Percentiles rank a stretch among this genome's conserved stretches.
These are phyloP conservation scores for Cryphonectria nitschkei DNA, from an alignment of 2,329 filamentous ascomycete genomes.

Conservation along the genomic window DNA sequence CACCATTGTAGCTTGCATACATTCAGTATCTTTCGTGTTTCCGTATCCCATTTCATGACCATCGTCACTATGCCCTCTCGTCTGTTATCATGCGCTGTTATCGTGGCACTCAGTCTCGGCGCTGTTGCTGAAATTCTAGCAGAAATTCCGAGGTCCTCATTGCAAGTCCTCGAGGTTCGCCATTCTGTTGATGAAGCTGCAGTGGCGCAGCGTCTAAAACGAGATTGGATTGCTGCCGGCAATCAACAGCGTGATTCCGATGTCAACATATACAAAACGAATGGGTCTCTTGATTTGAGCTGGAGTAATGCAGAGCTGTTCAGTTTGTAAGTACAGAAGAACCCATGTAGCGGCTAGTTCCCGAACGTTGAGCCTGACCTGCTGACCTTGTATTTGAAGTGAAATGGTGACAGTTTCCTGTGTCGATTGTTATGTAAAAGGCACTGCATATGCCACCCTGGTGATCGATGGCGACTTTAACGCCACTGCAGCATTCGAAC, in stretches of 20 bases:
- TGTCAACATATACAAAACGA: conserved; percentile 34
- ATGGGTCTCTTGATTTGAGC: conserved; percentile 42
- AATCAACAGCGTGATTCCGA: conserved; percentile 31
- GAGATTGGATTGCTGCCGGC: conserved; percentile 31
- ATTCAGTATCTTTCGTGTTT: background rate
- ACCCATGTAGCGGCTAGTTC: conserved; percentile 1
- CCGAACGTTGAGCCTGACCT: background rate
- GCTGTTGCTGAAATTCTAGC: background rate
- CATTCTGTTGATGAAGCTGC: conserved; percentile 20
- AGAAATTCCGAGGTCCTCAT: conserved; percentile 1
- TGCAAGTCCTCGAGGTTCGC: conserved; percentile 32
- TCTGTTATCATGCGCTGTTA: background rate
- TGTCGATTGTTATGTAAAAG: conserved; percentile 55
- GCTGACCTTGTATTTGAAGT: conserved; percentile 8
- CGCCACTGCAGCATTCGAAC: conserved; percentile 37
- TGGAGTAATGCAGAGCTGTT: conserved; percentile 46
- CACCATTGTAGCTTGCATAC: background rate
- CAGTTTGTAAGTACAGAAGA: conserved; percentile 34
- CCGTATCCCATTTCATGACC: background rate
- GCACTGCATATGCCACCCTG: conserved; percentile 47
- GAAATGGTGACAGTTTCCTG: conserved; percentile 47
- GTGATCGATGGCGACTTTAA: conserved; percentile 48
- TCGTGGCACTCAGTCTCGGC: background rate
- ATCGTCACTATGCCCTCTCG: conserved; percentile 1
- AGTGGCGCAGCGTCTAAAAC: background rate